phyloP scores from a whole-genome alignment of 1,284 basidiomycete genomes.

The Cystobasidium sp. region DNA sequence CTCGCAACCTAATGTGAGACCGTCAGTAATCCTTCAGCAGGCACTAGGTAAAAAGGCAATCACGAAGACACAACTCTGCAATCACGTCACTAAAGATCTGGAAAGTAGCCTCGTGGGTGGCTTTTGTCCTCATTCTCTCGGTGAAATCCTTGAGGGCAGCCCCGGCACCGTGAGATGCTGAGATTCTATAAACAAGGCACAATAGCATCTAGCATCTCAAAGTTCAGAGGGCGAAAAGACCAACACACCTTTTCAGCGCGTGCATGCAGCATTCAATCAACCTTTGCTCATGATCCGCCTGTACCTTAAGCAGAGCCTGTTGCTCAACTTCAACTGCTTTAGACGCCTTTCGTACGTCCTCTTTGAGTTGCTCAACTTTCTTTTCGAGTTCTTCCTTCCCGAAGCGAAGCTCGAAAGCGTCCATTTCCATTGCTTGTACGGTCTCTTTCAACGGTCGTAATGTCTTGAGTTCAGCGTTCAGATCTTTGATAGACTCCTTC shows the following conservation, averaged over 20 bases:
- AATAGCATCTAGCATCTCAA: not conserved
- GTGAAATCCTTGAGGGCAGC: not conserved
- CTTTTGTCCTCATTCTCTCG: not conserved
- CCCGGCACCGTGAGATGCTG: not conserved
- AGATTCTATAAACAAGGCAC: not conserved
- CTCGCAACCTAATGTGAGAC: not conserved
- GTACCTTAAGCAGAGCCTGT: not conserved
- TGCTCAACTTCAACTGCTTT: not conserved
- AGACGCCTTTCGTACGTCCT: not conserved
- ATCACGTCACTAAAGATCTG: not conserved
- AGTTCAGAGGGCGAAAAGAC: not conserved
- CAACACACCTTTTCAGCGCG: not conserved
- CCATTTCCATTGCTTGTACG: not conserved
- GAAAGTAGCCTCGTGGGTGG: not conserved
- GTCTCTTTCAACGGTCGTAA: slow-evolving; percentile 1
- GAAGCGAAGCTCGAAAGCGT: slow-evolving; percentile 6
- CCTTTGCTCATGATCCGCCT: not conserved
- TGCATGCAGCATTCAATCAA: not conserved
- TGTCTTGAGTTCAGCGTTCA: slow-evolving; percentile 3
- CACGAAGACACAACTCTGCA: not conserved
- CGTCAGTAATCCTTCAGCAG: not conserved
- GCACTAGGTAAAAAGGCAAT: not conserved
- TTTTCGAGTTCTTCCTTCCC: slow-evolving; percentile 3
- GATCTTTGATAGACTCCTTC: not conserved
- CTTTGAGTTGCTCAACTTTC: not conserved